Conservation (phyloP, 148 eudicot species). For the Suaeda aralocaspica region DNA sequence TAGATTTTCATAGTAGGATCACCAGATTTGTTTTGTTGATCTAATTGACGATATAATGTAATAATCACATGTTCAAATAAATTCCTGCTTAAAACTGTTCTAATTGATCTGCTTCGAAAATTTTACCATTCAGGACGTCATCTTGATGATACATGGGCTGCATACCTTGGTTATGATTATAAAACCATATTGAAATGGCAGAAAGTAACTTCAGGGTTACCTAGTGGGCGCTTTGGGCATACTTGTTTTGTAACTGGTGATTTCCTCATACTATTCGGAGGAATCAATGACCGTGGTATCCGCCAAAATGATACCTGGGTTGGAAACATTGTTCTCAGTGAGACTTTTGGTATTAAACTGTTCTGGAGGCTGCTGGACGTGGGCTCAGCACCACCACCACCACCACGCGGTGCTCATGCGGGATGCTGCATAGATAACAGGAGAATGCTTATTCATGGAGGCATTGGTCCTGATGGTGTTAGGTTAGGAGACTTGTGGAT, state of each 20-base stretch:
- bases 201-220: conserved; percentile 57
- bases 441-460: conserved; percentile 87
- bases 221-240: conserved; percentile 94
- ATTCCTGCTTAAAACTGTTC: neutral
- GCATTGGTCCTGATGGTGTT: conserved; percentile 76
- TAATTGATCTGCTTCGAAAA: neutral
- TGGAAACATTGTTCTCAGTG: conserved; percentile 40
- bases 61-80: neutral
- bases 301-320: conserved; percentile 97
- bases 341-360: conserved; percentile 40
- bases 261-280: conserved; percentile 74
- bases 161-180: conserved; percentile 49
- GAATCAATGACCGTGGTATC: conserved; percentile 80
- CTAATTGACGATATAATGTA: neutral
- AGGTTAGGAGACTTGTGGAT: conserved; percentile 91
- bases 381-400: conserved; percentile 54
- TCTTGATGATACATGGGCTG: conserved; percentile 99
- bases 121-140: conserved; percentile 66
- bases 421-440: conserved; percentile 62
- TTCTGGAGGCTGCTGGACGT: conserved; percentile 77
- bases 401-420: conserved; percentile 98
- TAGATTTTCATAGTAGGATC: neutral
- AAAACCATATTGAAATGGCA: conserved; percentile 62
- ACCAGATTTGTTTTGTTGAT: neutral
- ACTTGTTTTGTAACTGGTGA: conserved; percentile 67